These are phyloP conservation scores for Pterocarpus macrocarpus DNA, from an alignment of 306 rosid genomes.

Conservation along the genomic window DNA sequence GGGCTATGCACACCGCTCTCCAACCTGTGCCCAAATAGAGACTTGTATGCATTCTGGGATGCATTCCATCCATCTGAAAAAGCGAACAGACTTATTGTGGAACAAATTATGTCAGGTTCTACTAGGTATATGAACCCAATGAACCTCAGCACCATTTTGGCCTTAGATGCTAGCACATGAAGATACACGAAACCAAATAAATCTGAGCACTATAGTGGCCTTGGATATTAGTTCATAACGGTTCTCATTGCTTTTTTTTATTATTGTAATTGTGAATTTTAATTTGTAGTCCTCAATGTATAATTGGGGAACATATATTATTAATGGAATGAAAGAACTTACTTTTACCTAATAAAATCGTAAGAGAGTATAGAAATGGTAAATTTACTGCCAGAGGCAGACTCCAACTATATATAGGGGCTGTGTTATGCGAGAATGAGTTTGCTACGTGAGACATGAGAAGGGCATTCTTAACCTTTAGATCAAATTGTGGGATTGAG, in stretches of 20 bases:
- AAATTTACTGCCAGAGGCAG: no score
- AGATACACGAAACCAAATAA: constrained; percentile 5
- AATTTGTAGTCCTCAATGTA: background rate
- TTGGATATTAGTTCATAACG: background rate
- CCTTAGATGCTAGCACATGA: constrained; percentile 57
- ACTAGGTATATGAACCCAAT: constrained; percentile 70
- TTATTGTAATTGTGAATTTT: constrained; percentile 7
- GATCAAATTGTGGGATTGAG: no score
- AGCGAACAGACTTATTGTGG: constrained; percentile 63
- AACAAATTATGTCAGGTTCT: constrained; percentile 58
- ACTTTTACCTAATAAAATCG: background rate
- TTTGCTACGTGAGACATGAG: no score
- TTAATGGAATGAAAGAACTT: background rate
- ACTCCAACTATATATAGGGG: no score
- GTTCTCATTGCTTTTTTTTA: background rate
- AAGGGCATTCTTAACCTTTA: no score
- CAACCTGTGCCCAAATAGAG: constrained; percentile 68
- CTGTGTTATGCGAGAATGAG: no score
- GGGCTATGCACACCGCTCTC: constrained; percentile 76
- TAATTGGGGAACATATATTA: background rate
- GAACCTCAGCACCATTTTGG: constrained; percentile 84
- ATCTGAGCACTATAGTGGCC: background rate
- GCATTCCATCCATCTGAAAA: constrained; percentile 80
- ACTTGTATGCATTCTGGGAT: constrained; percentile 80
- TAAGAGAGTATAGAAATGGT: background rate